These are phyloP conservation scores for Allomyces arbusculus DNA, from an alignment of 192 early-diverging fungal genomes.

Conservation along the genomic window DNA sequence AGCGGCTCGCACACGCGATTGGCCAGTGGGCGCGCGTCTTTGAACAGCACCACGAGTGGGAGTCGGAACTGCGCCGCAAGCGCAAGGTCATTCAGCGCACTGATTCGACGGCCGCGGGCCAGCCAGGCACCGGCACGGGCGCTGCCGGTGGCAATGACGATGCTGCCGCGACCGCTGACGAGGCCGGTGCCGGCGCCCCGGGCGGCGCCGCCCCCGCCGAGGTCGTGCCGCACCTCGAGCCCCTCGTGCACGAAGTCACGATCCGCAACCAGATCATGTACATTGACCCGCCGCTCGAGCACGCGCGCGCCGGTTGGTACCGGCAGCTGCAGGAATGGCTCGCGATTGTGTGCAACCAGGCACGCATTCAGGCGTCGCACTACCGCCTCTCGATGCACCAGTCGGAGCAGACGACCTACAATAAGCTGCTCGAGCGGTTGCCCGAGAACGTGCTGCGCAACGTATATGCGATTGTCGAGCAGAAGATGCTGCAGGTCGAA, in stretches of 20 bases:
- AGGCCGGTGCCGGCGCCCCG: conserved; percentile 17
- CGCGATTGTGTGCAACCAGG: conserved; percentile 62
- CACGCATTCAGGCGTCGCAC: conserved; percentile 67
- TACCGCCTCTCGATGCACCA: conserved; percentile 42
- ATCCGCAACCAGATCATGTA: conserved; percentile 93
- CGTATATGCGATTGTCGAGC: conserved; percentile 71
- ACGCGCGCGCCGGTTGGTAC: conserved; percentile 75
- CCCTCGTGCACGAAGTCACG: conserved; percentile 65
- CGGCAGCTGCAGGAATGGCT: conserved; percentile 84
- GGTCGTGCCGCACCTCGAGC: conserved; percentile 23
- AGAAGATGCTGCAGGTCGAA: conserved; percentile 47
- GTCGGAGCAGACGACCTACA: conserved; percentile 8
- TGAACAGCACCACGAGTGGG: background rate
- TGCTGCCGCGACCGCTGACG: conserved; percentile 17
- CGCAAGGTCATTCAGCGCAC: background rate
- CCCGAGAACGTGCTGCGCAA: conserved; percentile 40
- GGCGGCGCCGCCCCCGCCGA: conserved; percentile 18
- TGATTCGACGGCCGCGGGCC: background rate
- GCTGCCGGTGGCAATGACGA: too few relatives aligned
- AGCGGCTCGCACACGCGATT: conserved; percentile 56
- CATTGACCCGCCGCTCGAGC: conserved; percentile 85
- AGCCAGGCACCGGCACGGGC: too few relatives aligned
- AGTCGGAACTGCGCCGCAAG: background rate
- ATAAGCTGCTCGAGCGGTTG: conserved; percentile 43
- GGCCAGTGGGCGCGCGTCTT: conserved; percentile 53